Percentiles rank a stretch among this genome's conserved stretches.
These are phyloP conservation scores for Bocquillonia castaneifolia DNA, from an alignment of 441 rosid genomes.

Conservation along the genomic window DNA sequence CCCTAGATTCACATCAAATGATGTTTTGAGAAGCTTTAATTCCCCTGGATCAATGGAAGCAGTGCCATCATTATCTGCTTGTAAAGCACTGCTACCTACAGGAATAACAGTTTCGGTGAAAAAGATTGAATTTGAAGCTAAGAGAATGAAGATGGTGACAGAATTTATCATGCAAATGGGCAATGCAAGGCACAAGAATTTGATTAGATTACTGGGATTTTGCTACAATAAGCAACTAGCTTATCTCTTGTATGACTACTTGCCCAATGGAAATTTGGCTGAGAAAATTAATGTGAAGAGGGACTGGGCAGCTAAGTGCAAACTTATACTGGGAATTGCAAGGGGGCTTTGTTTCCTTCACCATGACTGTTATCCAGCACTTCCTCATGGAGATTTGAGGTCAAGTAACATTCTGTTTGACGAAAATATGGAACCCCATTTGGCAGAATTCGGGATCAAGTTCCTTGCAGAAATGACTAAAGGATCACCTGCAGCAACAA, in stretches of 20 bases:
- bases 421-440: constrained; percentile 68
- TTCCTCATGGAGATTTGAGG: constrained; percentile 85
- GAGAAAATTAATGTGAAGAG: constrained; percentile 50
- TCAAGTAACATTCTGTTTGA: constrained; percentile 55
- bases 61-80: constrained; percentile 31
- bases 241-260: constrained; percentile 64
- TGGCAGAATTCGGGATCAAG: constrained; percentile 68
- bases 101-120: constrained; percentile 79
- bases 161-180: constrained; percentile 56
- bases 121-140: constrained; percentile 50
- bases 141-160: constrained; percentile 33
- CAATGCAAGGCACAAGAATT: constrained; percentile 69
- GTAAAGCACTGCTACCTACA: constrained; percentile 73
- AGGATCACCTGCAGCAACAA: constrained; percentile 35
- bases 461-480: constrained; percentile 41
- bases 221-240: constrained; percentile 71
- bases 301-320: constrained; percentile 66
- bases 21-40: constrained; percentile 58
- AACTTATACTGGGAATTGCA: constrained; percentile 61
- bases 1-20: constrained; percentile 67
- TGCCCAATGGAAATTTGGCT: constrained; percentile 64
- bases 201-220: constrained; percentile 75
- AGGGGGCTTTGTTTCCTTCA: constrained; percentile 84
- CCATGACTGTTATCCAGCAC: constrained; percentile 80
- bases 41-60: constrained; percentile 41